A percentile compares a stretch with the other conserved stretches of the same genome.
Conservation (phyloP, 352 stramenopile species). For the Phytophthora boehmeriae region DNA sequence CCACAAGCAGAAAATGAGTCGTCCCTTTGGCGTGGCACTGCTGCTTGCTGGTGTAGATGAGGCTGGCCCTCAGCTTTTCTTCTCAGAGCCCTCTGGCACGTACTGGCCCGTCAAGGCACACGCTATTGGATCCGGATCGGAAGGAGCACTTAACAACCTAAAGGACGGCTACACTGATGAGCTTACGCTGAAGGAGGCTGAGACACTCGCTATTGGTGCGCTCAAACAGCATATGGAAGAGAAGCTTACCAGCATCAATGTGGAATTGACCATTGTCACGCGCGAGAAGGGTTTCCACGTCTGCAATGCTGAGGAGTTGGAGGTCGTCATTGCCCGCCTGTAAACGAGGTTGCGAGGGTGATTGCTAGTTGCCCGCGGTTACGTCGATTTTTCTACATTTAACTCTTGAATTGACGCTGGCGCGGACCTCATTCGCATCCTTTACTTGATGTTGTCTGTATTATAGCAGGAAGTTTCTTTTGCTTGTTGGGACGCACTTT, state of each 20-base stretch:
- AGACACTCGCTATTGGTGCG: constrained; percentile 95
- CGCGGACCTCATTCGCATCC: constrained; percentile 26
- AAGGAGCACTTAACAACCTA: constrained; percentile 98
- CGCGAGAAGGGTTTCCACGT: constrained; percentile 96
- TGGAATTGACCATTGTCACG: constrained; percentile 97
- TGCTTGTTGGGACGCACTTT: no score
- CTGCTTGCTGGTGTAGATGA: constrained; percentile 97
- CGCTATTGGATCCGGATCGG: constrained; percentile 97
- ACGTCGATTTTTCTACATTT: constrained; percentile 14
- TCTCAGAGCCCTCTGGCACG: constrained; percentile 97
- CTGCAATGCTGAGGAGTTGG: constrained; percentile 93
- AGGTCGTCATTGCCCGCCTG: constrained; percentile 88
- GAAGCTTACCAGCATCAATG: constrained; percentile 98
- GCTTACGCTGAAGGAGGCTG: constrained; percentile 96
- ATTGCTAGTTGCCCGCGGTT: neutral
- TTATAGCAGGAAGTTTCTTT: no score
- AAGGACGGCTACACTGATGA: constrained; percentile 97
- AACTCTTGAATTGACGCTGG: constrained; percentile 25
- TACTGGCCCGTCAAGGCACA: constrained; percentile 99
- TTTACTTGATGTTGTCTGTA: constrained; percentile 11
- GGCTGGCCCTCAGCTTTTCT: constrained; percentile 94
- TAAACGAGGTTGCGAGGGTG: constrained; percentile 40
- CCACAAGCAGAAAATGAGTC: constrained; percentile 97
- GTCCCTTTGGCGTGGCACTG: constrained; percentile 98
- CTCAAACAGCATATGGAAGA: constrained; percentile 99